phyloP scores from a whole-genome alignment of 2,329 filamentous ascomycete species.

The Gaeumannomyces tritici region DNA sequence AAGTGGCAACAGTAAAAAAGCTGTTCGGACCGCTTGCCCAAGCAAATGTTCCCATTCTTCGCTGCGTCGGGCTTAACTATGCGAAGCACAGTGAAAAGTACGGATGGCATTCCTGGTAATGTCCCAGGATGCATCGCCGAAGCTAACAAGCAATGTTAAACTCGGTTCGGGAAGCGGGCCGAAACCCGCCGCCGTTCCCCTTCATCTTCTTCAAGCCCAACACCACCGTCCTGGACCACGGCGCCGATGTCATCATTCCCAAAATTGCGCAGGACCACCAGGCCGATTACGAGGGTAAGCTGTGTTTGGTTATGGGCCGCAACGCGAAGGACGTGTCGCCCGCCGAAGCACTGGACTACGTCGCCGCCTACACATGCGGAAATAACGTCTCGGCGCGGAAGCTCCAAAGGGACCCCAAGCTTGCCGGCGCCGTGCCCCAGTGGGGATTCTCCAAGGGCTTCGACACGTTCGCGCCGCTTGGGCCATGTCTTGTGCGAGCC shows the following conservation, averaged over 20 bases:
- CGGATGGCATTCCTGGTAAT: background rate
- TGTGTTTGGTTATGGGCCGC: conserved; percentile 12
- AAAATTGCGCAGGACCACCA: conserved; percentile 29
- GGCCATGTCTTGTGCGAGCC: conserved; percentile 34
- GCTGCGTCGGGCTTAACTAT: conserved; percentile 52
- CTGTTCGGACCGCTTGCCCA: conserved; percentile 41
- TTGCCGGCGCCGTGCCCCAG: conserved; percentile 42
- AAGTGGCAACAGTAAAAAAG: conserved; percentile 41
- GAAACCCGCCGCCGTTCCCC: conserved; percentile 37
- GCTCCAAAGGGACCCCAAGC: conserved; percentile 35
- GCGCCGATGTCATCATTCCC: conserved; percentile 30
- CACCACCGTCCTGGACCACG: conserved; percentile 26
- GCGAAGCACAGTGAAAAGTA: conserved; percentile 34
- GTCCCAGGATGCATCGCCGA: background rate
- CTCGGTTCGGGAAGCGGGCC: conserved; percentile 39
- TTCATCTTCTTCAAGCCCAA: conserved; percentile 41
- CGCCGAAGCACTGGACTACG: conserved; percentile 33
- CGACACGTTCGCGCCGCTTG: conserved; percentile 44
- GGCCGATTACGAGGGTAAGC: conserved; percentile 32
- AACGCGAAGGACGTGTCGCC: conserved; percentile 30
- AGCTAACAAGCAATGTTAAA: background rate
- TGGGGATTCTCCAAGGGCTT: conserved; percentile 49
- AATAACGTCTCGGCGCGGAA: conserved; percentile 44
- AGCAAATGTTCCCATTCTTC: conserved; percentile 42
- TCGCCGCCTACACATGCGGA: conserved; percentile 42